Conservation (phyloP, 331 rosid species). For the Quercus lobata region DNA sequence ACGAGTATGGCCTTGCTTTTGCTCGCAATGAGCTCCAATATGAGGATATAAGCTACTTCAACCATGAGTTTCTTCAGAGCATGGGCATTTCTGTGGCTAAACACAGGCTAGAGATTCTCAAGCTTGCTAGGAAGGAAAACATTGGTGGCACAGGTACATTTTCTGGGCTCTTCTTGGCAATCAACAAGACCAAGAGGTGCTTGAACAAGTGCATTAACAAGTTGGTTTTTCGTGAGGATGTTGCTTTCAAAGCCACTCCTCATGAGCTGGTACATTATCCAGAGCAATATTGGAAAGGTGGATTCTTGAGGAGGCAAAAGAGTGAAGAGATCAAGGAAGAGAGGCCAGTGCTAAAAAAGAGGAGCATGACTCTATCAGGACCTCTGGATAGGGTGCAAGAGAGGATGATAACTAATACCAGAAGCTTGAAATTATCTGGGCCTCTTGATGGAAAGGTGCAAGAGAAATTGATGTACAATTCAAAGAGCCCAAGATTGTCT, state of each 20-base stretch:
- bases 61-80: conserved; percentile 87
- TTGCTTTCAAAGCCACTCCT: conserved; percentile 4
- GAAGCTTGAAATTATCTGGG: conserved; percentile 39
- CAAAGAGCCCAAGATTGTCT: conserved; percentile 48
- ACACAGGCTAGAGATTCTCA: conserved; percentile 84
- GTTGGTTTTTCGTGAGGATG: conserved; percentile 25
- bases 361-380: conserved; percentile 64
- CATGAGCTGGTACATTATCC: conserved; percentile 13
- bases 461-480: conserved; percentile 12
- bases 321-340: conserved; percentile 27
- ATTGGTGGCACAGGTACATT: conserved; percentile 14
- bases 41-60: conserved; percentile 58
- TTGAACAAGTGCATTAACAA: conserved; percentile 49
- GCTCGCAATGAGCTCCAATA: conserved; percentile 64
- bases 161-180: conserved; percentile 37
- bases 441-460: conserved; percentile 27
- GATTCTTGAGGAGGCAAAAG: conserved; percentile 30
- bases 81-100: conserved; percentile 87
- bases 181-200: conserved; percentile 42
- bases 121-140: conserved; percentile 50
- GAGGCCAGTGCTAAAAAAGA: conserved; percentile 29
- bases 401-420: conserved; percentile 32
- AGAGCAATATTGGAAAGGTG: conserved; percentile 50
- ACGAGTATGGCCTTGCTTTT: conserved; percentile 70
- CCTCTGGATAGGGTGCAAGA: conserved; percentile 58